Evolutionary conservation across 345 rosid genomes (phyloP).

Genomic region (Euphorbia peplus): DNA sequence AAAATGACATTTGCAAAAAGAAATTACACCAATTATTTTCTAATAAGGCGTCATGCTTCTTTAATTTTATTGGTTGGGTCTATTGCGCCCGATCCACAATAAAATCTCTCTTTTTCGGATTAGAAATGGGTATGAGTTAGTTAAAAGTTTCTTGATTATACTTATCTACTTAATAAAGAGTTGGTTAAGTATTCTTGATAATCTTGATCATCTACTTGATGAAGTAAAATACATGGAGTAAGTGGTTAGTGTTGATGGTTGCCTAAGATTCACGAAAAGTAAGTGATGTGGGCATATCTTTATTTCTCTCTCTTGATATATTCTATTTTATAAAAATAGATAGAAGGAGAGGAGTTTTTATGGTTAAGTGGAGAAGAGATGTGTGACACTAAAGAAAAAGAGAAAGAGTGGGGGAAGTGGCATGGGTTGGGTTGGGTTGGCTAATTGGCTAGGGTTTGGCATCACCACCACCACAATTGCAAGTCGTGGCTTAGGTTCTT

Average conservation of each 20-base stretch:
- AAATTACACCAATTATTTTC: too few relatives aligned
- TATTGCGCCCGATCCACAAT: too few relatives aligned
- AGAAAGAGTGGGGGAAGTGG: constrained; percentile 24
- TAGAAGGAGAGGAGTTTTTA: neutral
- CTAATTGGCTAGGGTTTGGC: constrained; percentile 47
- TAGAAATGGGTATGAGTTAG: too few relatives aligned
- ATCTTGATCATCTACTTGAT: constrained; percentile 52
- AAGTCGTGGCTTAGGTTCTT: constrained; percentile 75
- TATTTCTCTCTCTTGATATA: constrained; percentile 6
- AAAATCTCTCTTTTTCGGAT: too few relatives aligned
- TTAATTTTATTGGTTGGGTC: too few relatives aligned
- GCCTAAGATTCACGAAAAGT: constrained; percentile 95
- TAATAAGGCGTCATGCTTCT: too few relatives aligned
- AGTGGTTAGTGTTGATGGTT: constrained; percentile 80
- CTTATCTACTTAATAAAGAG: too few relatives aligned
- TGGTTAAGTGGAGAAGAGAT: constrained; percentile 35
- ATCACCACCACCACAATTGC: constrained; percentile 57
- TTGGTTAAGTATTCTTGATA: neutral
- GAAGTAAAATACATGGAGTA: constrained; percentile 75
- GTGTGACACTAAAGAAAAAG: constrained; percentile 26
- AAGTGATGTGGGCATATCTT: constrained; percentile 61
- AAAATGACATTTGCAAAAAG: too few relatives aligned
- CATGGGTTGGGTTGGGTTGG: neutral
- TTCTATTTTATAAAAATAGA: neutral
- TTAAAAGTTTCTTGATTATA: too few relatives aligned